Base-by-base conservation (phyloP, 2,329 filamentous ascomycete genomes). In the Ciborinia camelliae region DNA sequence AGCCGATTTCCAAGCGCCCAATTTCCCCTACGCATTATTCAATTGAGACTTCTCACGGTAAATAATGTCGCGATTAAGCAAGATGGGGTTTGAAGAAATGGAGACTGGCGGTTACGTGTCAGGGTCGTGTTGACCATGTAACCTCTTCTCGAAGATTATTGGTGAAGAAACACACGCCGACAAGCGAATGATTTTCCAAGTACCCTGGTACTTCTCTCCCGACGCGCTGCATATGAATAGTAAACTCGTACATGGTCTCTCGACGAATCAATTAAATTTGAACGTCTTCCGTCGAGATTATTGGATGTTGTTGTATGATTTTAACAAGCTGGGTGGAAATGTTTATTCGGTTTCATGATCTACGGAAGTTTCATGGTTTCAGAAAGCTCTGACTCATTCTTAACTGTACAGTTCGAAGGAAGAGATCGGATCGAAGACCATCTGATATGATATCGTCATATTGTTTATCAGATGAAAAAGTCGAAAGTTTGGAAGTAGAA, bases 361-460 rank as follows among this genome's bases (percentile, higher is more conserved):
- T 61, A 67, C 41, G 41, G n/a, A n/a, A n/a, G n/a, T 58, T 58
- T 47, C 41, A 58, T 65, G 48, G 71, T 74, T 74, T 74, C 72
- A 64, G 43, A 71, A 43, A 54, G 47, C 55, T 68, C 59, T 70
- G 72, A 74, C 72, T 74, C 72, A 73, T 64, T 66, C 26, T 68
- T 35, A 54, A 63, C 67, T 70, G 67, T 63, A 41, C 53, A 58
- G 15, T n/a, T 8, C 28, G 18, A 7, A 47, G 8, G 7, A 60
- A 61, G 28, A 37, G 54, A 23, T 54, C 20, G 23, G 54, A 45
- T 23, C 8, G 20, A 43, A n/a, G 12, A 45, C 18, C 28, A 32
- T 58, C 39, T 23, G 54, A 32, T 58, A 45, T 43, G 20, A 10
- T 47, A 23, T 35, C 14, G 54, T 58, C 54, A 58, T 47, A 14